Base-by-base conservation (phyloP, 202 grass and related monocot genomes). In the Eragrostis tef region DNA sequence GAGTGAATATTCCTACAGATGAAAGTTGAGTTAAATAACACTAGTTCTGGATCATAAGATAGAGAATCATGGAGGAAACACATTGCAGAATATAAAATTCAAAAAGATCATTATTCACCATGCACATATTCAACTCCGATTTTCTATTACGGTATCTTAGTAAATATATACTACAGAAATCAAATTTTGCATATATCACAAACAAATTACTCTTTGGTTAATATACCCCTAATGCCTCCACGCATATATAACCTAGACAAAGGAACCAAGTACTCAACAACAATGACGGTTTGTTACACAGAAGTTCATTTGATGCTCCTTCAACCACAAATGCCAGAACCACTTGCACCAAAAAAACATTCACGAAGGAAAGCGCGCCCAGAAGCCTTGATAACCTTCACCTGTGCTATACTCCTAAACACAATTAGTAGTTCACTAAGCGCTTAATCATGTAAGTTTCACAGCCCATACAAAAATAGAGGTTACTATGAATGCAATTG, bases 1-100 rank as follows among this genome's bases (percentile, higher is more conserved):
- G 62, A 90, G 82, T 59, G 91, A 93, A 57, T 87, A 90, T 70
- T 93, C 88, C 91, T 93, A 54, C 75, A 67, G 48, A 79, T 69
- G 45, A 58, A 64, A 61, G 17, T 64, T 21, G 24, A 60, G 7
- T 77, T 29, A 50, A 75, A 47, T 26, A 31, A 31, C 29, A 84
- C 7, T 45, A 0, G 13, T 26, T 57, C 45, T 80, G 19, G 64
- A 52, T 44, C 44, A 36, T 14, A 84, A 79, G 67, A 9, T 58
- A 19, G 12, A 74, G 6, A 61, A 74, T 51, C 64, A 75, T 16
- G 70, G 16, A 75, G 17, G 12, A 85, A 71, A n/a, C 53, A 70
- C 6, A 13, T 45, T 67, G 52, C 17, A 72, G 24, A 59, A 61
- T 9, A 49, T 3, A 61, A 50, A 48, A 60, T 3, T 41, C 19